Percentiles rank a stretch among this genome's conserved stretches.
These are phyloP conservation scores for Phytopythium cucurbitacearum DNA, from an alignment of 352 stramenopile genomes.

Conservation along the genomic window DNA sequence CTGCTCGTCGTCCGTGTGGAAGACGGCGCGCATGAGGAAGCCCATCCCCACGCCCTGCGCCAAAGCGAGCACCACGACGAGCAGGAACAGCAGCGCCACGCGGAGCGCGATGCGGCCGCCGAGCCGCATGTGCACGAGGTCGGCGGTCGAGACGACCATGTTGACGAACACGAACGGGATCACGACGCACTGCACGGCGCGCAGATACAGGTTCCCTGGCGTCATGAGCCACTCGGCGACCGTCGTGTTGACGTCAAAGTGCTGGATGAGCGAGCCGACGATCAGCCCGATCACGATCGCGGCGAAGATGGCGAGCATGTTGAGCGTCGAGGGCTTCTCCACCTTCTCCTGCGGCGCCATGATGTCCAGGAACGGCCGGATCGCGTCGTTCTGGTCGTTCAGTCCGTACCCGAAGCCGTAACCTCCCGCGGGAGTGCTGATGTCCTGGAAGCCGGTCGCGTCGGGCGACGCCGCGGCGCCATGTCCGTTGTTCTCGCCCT, in stretches of 20 bases:
- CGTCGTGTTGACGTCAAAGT: constrained; percentile 38
- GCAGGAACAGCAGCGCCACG: constrained; percentile 35
- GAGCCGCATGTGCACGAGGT: constrained; percentile 54
- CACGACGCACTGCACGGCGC: constrained; percentile 73
- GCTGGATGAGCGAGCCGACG: constrained; percentile 45
- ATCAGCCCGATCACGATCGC: constrained; percentile 39
- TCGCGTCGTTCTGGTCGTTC: constrained; percentile 8
- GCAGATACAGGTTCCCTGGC: constrained; percentile 68
- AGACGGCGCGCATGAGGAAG: constrained; percentile 37
- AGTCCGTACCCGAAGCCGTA: constrained; percentile 9
- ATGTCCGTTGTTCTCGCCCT: constrained; percentile 11
- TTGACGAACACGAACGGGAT: constrained; percentile 80
- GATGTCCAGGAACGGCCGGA: constrained; percentile 23
- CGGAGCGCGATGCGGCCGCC: constrained; percentile 38
- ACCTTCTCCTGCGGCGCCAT: constrained; percentile 28
- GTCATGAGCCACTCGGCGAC: constrained; percentile 62
- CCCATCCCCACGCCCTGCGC: constrained; percentile 55
- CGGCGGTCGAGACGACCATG: constrained; percentile 58
- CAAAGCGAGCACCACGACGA: constrained; percentile 43
- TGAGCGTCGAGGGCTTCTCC: constrained; percentile 29
- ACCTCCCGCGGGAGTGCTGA: constrained; percentile 32
- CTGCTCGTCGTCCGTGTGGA: constrained; percentile 25
- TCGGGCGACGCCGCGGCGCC: constrained; percentile 21
- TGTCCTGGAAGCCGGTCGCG: constrained; percentile 40
- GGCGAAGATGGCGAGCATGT: constrained; percentile 44